These are phyloP conservation scores for Apiospora arundinis DNA, from an alignment of 2,329 filamentous ascomycete species.

Conservation along the genomic window DNA sequence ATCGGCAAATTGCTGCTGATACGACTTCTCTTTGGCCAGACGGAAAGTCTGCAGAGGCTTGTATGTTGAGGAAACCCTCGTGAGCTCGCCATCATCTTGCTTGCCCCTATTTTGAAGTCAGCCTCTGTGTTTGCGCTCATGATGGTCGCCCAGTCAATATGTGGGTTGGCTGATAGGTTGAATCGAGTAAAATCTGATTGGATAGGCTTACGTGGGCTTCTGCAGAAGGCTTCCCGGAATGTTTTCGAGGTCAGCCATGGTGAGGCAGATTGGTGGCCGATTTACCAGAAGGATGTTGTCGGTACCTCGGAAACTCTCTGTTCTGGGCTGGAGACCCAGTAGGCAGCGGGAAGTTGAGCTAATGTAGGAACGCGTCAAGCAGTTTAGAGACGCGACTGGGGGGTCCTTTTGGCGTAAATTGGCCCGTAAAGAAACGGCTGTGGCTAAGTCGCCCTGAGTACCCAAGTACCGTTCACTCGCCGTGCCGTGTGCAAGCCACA, in stretches of 20 bases:
- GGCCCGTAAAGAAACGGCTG: constrained; percentile 26
- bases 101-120: constrained; percentile 40
- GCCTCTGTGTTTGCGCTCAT: not conserved
- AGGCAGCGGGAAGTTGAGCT: not conserved
- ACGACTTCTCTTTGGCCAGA: constrained; percentile 75
- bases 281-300: constrained; percentile 11
- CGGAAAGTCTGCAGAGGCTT: constrained; percentile 77
- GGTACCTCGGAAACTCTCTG: not conserved
- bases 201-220: constrained; percentile 53
- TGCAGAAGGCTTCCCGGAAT: constrained; percentile 51
- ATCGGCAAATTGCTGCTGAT: constrained; percentile 95
- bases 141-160: not conserved
- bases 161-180: too few species aligned
- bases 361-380: constrained; percentile 27
- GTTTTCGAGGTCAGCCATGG: constrained; percentile 54
- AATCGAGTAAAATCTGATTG: not conserved
- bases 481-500: too few species aligned
- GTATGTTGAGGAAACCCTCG: constrained; percentile 67
- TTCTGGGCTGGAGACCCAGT: constrained; percentile 9
- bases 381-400: constrained; percentile 3
- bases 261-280: constrained; percentile 24
- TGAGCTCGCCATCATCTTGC: constrained; percentile 46
- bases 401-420: constrained; percentile 43
- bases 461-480: too few species aligned
- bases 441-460: constrained; percentile 25